These are phyloP conservation scores for Fremontodendron californicum DNA, from an alignment of 345 rosid species.

Conservation along the genomic window DNA sequence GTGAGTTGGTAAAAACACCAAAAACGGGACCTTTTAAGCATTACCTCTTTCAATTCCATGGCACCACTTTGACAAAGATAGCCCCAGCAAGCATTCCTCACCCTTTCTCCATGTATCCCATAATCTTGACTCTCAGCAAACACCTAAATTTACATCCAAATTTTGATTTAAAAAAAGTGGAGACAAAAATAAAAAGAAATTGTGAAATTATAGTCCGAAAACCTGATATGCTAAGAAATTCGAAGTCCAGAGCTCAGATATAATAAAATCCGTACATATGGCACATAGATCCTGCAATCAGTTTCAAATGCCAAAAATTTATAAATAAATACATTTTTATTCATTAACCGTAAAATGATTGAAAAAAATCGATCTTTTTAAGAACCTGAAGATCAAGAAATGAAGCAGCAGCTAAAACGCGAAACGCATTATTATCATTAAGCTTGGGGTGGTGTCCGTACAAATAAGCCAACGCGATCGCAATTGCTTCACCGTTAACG, in stretches of 20 bases:
- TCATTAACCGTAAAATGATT: background rate
- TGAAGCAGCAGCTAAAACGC: slow-evolving; percentile 94
- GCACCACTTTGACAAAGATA: slow-evolving; percentile 98
- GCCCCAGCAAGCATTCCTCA: slow-evolving; percentile 96
- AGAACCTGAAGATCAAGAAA: slow-evolving; percentile 95
- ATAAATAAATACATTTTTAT: background rate
- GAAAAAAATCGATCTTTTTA: background rate
- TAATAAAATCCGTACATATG: slow-evolving; percentile 90
- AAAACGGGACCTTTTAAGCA: background rate
- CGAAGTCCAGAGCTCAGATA: slow-evolving; percentile 85
- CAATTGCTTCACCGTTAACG: slow-evolving; percentile 79
- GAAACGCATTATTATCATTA: slow-evolving; percentile 81
- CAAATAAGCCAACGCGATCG: slow-evolving; percentile 76
- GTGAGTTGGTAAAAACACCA: background rate
- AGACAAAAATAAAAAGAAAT: background rate
- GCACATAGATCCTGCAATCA: slow-evolving; percentile 81
- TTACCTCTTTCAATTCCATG: slow-evolving; percentile 84
- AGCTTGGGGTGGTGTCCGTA: slow-evolving; percentile 90
- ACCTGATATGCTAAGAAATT: slow-evolving; percentile 96
- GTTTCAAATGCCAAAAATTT: background rate
- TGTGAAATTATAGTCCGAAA: slow-evolving; percentile 18
- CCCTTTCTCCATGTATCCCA: slow-evolving; percentile 94
- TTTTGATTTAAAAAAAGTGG: background rate
- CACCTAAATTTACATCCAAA: slow-evolving; percentile 43
- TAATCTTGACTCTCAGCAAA: slow-evolving; percentile 99